Percentiles rank a stretch among this genome's conserved stretches.
These are phyloP conservation scores for Lentinula boryana DNA, from an alignment of 768 basidiomycete genomes.

Conservation along the genomic window DNA sequence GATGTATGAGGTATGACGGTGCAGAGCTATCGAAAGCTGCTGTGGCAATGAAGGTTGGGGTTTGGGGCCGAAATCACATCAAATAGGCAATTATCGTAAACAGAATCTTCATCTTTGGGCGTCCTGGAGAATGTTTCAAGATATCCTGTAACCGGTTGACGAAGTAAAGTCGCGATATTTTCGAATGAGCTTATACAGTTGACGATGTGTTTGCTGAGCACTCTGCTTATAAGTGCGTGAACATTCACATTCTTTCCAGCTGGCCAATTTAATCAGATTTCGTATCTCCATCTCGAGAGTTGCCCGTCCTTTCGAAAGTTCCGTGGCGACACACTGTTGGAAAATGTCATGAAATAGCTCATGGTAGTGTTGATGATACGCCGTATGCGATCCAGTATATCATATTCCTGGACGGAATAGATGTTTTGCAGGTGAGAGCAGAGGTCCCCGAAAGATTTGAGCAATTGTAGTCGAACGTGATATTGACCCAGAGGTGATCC, in stretches of 20 bases:
- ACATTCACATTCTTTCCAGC: conserved; percentile 98
- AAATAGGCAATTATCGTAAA: neutral
- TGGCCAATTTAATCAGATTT: conserved; percentile 88
- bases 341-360: conserved; percentile 60
- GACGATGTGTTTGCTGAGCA: conserved; percentile 84
- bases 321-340: conserved; percentile 34
- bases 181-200: conserved; percentile 83
- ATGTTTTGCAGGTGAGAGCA: conserved; percentile 27
- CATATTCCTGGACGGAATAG: conserved; percentile 22
- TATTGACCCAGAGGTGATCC: conserved; percentile 84
- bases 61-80: neutral
- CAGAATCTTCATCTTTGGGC: conserved; percentile 24
- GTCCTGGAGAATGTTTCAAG: conserved; percentile 31
- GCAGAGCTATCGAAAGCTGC: neutral
- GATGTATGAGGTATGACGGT: conserved; percentile 7
- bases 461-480: conserved; percentile 54
- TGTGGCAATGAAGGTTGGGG: neutral
- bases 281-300: conserved; percentile 74
- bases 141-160: conserved; percentile 53
- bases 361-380: conserved; percentile 57
- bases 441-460: conserved; percentile 62
- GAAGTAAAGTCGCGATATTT: conserved; percentile 90
- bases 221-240: conserved; percentile 87
- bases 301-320: conserved; percentile 50
- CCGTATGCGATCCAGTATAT: conserved; percentile 41